phyloP scores from a whole-genome alignment of 306 rosid species.

The Lablab purpureus region DNA sequence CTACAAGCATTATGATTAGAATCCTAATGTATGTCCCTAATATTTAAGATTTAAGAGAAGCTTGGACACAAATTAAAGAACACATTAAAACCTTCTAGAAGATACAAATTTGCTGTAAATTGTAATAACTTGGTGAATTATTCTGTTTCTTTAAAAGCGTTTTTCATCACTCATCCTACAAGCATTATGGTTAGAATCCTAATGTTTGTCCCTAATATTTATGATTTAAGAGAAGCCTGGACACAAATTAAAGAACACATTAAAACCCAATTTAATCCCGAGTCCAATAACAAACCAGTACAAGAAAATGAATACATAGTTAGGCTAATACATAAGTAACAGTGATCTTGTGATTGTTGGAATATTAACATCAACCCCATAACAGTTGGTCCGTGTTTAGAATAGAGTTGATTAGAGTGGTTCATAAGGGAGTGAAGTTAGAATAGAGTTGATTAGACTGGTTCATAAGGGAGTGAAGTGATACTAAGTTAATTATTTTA shows the following conservation, averaged over 20 bases:
- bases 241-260: neutral
- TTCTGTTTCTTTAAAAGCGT: constrained; percentile 6
- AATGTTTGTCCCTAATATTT: neutral
- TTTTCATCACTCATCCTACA: neutral
- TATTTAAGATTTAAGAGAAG: constrained; percentile 6
- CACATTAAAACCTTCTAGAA: constrained; percentile 1
- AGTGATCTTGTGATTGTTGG: neutral
- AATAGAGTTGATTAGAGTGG: constrained; percentile 1
- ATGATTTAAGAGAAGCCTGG: constrained; percentile 19
- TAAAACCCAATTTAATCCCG: no score
- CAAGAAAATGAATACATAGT: constrained; percentile 9
- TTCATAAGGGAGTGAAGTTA: neutral
- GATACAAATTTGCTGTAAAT: neutral
- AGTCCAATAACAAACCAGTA: neutral
- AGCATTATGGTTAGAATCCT: neutral
- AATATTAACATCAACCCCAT: neutral
- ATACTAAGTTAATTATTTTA: neutral
- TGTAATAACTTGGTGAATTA: neutral
- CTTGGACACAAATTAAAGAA: constrained; percentile 19
- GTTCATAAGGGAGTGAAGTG: neutral
- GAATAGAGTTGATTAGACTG: neutral
- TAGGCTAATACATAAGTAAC: constrained; percentile 23
- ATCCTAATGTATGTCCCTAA: neutral
- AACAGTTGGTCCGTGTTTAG: neutral
- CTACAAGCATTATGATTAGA: constrained; percentile 14